phyloP scores from a whole-genome alignment of 306 rosid genomes.

The Citrullus colocynthis region DNA sequence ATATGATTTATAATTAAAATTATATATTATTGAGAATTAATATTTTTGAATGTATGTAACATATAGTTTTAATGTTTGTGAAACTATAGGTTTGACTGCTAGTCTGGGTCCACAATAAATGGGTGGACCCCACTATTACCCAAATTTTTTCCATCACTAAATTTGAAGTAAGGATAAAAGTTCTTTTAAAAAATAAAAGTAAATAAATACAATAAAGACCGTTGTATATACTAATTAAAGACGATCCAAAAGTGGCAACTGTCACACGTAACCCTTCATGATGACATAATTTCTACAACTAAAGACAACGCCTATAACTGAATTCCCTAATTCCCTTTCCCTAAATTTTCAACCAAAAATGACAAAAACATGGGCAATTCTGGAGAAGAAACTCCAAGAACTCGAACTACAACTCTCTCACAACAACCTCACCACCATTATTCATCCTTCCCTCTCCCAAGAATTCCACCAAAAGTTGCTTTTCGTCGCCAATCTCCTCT shows the following conservation, averaged over 20 bases:
- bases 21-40: no score
- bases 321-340: not conserved
- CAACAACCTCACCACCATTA: not conserved
- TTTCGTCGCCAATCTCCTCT: not conserved
- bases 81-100: no score
- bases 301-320: not conserved
- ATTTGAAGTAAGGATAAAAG: no score
- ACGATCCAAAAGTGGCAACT: not conserved
- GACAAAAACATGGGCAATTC: slow-evolving; percentile 6
- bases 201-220: no score
- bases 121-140: no score
- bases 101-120: no score
- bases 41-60: no score
- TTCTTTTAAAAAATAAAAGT: no score
- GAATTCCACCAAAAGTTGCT: not conserved
- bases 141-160: no score
- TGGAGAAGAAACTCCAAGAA: slow-evolving; percentile 10
- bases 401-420: not conserved
- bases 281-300: not conserved
- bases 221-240: no score
- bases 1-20: no score
- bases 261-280: not conserved
- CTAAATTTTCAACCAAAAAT: not conserved
- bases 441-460: not conserved
- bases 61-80: no score